phyloP scores from a whole-genome alignment of 202 grass and related monocot genomes.

The Carex sylvatica region DNA sequence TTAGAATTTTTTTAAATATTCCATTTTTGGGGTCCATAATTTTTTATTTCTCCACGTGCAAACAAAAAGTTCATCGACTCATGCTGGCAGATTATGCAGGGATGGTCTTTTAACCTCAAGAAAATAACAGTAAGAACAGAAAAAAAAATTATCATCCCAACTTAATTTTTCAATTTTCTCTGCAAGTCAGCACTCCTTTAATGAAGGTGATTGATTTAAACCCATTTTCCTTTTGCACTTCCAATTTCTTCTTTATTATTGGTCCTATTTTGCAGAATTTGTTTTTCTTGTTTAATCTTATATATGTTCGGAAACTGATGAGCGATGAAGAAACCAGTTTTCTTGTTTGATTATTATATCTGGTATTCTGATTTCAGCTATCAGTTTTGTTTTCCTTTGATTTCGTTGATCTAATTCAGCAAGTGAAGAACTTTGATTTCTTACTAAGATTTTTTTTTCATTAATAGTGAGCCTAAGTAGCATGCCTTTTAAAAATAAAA shows the following conservation, averaged over 20 bases:
- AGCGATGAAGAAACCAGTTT: background rate
- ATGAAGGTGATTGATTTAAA: slow-evolving; percentile 6
- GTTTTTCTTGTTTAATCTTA: background rate
- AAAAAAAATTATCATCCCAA: slow-evolving; percentile 15
- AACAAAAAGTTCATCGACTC: background rate
- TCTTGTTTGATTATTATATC: background rate
- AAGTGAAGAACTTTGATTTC: too few species aligned
- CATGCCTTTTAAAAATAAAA: too few species aligned
- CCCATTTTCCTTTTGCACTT: background rate
- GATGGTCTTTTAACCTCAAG: background rate
- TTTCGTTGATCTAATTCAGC: background rate
- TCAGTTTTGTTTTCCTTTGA: background rate
- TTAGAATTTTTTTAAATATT: background rate
- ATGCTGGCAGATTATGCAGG: background rate
- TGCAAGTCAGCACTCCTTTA: slow-evolving; percentile 5
- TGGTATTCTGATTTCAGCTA: too few species aligned
- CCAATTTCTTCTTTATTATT: background rate
- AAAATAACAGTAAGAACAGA: slow-evolving; percentile 10
- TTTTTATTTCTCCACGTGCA: background rate
- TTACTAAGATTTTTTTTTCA: too few species aligned
- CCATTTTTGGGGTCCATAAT: background rate
- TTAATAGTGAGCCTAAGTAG: too few species aligned
- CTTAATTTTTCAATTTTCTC: background rate
- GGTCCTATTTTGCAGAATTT: background rate
- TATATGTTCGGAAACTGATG: background rate